These are phyloP conservation scores for Populus simonii DNA, from an alignment of 345 rosid genomes.

Conservation along the genomic window DNA sequence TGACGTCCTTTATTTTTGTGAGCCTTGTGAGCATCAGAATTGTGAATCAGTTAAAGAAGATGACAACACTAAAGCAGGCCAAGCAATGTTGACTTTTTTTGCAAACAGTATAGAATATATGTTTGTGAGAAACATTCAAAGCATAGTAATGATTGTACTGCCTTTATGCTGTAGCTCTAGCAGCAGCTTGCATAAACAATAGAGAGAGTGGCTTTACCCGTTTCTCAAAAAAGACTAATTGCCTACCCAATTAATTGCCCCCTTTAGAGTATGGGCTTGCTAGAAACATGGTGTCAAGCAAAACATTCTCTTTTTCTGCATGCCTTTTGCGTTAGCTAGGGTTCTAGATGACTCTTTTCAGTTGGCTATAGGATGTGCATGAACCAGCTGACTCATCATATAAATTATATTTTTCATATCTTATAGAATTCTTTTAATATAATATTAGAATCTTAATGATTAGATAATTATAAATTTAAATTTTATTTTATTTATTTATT, in stretches of 20 bases:
- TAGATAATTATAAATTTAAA: accelerated
- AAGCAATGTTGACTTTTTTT: slow-evolving; percentile 24
- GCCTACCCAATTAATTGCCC: slow-evolving; percentile 10
- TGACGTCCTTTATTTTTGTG: slow-evolving; percentile 18
- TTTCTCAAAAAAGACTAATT: not conserved
- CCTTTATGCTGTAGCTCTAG: slow-evolving; percentile 16
- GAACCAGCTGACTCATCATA: slow-evolving; percentile 16
- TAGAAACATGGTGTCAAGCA: slow-evolving; percentile 16
- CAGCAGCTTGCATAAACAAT: slow-evolving; percentile 10
- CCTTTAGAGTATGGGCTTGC: not conserved
- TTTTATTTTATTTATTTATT: no score
- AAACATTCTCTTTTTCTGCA: not conserved
- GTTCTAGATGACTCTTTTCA: not conserved
- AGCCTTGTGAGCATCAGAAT: slow-evolving; percentile 33
- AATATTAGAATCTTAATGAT: no score
- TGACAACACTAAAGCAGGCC: slow-evolving; percentile 23
- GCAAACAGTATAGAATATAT: not conserved
- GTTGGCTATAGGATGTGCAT: slow-evolving; percentile 19
- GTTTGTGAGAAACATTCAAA: slow-evolving; percentile 4
- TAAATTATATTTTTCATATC: no score
- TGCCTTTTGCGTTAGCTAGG: not conserved
- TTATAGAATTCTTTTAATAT: no score
- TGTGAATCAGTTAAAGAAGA: slow-evolving; percentile 13
- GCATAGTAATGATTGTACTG: not conserved
- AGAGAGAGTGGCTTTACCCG: slow-evolving; percentile 29